phyloP scores from a whole-genome alignment of 2,329 filamentous ascomycete species.

The Truncatella angustata region DNA sequence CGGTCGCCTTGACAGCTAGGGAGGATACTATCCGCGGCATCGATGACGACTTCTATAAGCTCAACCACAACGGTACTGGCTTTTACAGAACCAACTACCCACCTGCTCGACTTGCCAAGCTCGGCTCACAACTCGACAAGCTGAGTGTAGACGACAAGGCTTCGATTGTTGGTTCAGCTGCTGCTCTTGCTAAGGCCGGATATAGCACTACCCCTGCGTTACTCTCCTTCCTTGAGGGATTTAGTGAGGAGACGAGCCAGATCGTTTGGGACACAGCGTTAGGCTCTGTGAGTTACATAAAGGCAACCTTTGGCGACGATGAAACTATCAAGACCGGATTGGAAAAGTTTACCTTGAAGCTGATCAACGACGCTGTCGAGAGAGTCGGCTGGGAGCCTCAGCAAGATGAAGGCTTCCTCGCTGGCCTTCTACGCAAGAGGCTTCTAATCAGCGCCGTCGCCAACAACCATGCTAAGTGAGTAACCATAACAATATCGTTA shows the following conservation, averaged over 20 bases:
- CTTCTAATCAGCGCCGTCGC: conserved; percentile 74
- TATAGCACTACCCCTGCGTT: conserved; percentile 79
- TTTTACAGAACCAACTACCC: conserved; percentile 95
- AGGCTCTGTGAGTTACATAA: conserved; percentile 71
- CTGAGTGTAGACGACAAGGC: conserved; percentile 89
- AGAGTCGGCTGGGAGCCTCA: conserved; percentile 83
- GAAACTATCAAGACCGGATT: conserved; percentile 69
- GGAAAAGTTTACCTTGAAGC: conserved; percentile 73
- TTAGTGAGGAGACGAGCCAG: conserved; percentile 77
- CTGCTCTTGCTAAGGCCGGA: conserved; percentile 84
- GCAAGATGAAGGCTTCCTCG: conserved; percentile 77
- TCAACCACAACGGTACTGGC: conserved; percentile 85
- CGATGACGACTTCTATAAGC: conserved; percentile 82
- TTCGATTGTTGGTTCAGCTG: conserved; percentile 84
- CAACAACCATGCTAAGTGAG: conserved; percentile 72
- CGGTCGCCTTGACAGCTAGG: conserved; percentile 71
- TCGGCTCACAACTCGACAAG: conserved; percentile 73
- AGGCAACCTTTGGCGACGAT: conserved; percentile 81
- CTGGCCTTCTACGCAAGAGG: conserved; percentile 76
- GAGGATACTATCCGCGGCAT: conserved; percentile 73
- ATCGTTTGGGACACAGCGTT: conserved; percentile 88
- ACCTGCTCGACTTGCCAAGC: conserved; percentile 74
- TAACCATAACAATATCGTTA: conserved; percentile 16
- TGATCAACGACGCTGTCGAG: conserved; percentile 73
- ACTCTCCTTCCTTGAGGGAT: conserved; percentile 80